A percentile compares a stretch with the other conserved stretches of the same genome.
phyloP scores from a whole-genome alignment of 116 monocot species.

The Papilionanthe hybrid region DNA sequence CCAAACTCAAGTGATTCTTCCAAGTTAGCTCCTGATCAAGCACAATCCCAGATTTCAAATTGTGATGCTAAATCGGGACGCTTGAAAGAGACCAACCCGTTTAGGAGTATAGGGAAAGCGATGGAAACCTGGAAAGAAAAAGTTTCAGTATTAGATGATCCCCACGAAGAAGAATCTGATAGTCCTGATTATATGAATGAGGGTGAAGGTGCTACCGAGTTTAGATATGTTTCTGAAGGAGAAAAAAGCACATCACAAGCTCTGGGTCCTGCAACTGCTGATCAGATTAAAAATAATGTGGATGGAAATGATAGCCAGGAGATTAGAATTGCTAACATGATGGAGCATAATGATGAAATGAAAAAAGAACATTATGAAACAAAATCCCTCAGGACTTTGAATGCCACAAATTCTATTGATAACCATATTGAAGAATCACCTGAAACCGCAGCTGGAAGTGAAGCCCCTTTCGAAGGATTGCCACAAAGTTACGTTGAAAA shows the following conservation, averaged over 20 bases:
- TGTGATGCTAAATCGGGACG: conserved; percentile 13
- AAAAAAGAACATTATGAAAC: conserved; percentile 32
- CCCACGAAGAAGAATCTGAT: conserved; percentile 32
- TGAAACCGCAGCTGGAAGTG: conserved; percentile 13
- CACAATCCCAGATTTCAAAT: conserved; percentile 25
- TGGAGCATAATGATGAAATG: conserved; percentile 34
- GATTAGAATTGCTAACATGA: conserved; percentile 26
- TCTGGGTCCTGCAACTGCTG: conserved; percentile 65
- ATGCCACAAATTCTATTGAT: conserved; percentile 17
- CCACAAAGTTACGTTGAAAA: neutral
- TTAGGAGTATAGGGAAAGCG: conserved; percentile 76
- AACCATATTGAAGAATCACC: conserved; percentile 17
- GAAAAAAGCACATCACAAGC: conserved; percentile 78
- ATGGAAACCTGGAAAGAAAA: conserved; percentile 83
- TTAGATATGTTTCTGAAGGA: conserved; percentile 53
- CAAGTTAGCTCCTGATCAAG: conserved; percentile 26
- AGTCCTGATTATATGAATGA: conserved; percentile 20
- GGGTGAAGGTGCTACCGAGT: conserved; percentile 62
- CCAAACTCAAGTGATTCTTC: conserved; percentile 41
- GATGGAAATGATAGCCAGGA: conserved; percentile 15
- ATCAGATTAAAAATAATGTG: conserved; percentile 43
- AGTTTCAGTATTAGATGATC: conserved; percentile 55
- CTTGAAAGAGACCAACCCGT: conserved; percentile 59
- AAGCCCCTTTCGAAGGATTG: conserved; percentile 29
- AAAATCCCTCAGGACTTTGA: conserved; percentile 14